Evolutionary conservation across 768 basidiomycete genomes (phyloP), one percentile per base, ranked within the genome.

Genomic region (Pisolithus albus): DNA sequence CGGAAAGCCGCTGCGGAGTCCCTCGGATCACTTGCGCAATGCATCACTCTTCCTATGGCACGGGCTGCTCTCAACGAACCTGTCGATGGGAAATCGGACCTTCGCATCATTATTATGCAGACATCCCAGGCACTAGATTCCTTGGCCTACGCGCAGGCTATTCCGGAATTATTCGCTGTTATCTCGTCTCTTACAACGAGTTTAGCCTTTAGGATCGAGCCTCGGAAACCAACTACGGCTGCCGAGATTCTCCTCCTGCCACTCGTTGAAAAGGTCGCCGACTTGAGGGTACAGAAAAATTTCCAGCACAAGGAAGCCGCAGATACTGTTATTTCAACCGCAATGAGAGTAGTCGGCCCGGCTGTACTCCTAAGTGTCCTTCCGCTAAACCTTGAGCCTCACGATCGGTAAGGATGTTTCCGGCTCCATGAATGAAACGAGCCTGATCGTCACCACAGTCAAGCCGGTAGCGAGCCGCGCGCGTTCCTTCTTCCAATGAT

Each of bases 401-500:
- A 75, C 47, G 83, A 88, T 51, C 75, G 86, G 89, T 93, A 71
- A 54, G 82, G 72, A 36, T 38, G 37, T 21, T 30, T 19, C 30
- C 32, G 21, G 15, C 13, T 36, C 21, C 30, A 24, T n/a, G 15
- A n/a, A 4, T 46, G 4, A 44, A 5, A 24, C 26, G 24, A 19
- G 28, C 18, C 47, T 56, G 8, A 66, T 26, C 37, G 41, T n/a
- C 40, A 50, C 52, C 54, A 21, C 56, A 91, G 88, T 15, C 72
- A 80, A 70, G 74, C 81, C n/a, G 83, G 84, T 44, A 75, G 74
- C 34, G 89, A 92, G 58, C 92, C 94, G 11, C 84, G 90, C 47
- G 96, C 94, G 11, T 96, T 87, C 73, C 76, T 99, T 39, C 78
- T 99, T 6, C 93, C 96, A 2, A 76, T 97, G 50, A 80, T 99